Percentiles rank a stretch among this genome's conserved stretches.
These are phyloP conservation scores for Linderniella brevidens DNA, from an alignment of 257 asterid genomes.

Conservation along the genomic window DNA sequence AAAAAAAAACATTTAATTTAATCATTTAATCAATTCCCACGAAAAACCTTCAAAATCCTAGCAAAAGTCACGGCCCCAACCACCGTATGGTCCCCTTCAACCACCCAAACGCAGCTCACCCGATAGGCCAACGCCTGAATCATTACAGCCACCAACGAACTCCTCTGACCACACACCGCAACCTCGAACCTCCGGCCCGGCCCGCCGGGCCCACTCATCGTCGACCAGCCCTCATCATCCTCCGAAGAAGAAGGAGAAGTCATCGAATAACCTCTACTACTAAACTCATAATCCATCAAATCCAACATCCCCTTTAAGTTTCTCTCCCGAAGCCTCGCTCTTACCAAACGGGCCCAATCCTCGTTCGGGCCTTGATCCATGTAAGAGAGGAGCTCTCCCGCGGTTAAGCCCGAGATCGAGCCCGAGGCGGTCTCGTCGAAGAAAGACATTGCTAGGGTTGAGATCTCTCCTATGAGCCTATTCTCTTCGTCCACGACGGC, in stretches of 20 bases:
- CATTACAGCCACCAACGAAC: conserved; percentile 75
- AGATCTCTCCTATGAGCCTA: conserved; percentile 57
- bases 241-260: too few species aligned
- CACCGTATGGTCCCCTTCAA: conserved; percentile 38
- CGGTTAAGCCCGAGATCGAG: conserved; percentile 50
- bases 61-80: conserved; percentile 58
- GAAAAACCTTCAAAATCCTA: conserved; percentile 41
- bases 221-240: too few species aligned
- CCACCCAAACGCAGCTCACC: conserved; percentile 65
- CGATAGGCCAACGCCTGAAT: conserved; percentile 68
- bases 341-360: conserved; percentile 44
- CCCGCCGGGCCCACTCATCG: conserved; percentile 13
- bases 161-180: conserved; percentile 42
- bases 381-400: conserved; percentile 60
- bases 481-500: conserved; percentile 50
- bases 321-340: conserved; percentile 39
- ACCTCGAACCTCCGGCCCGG: conserved; percentile 49
- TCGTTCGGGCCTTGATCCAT: conserved; percentile 58
- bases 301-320: conserved; percentile 32
- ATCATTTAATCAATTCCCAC: conserved; percentile 1
- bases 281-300: conserved; percentile 38
- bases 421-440: conserved; percentile 59
- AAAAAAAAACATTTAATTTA: too few species aligned
- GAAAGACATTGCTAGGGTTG: conserved; percentile 46
- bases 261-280: too few species aligned